Conservation (phyloP, 305 asterid genomes). For the Solanum hybrid region DNA sequence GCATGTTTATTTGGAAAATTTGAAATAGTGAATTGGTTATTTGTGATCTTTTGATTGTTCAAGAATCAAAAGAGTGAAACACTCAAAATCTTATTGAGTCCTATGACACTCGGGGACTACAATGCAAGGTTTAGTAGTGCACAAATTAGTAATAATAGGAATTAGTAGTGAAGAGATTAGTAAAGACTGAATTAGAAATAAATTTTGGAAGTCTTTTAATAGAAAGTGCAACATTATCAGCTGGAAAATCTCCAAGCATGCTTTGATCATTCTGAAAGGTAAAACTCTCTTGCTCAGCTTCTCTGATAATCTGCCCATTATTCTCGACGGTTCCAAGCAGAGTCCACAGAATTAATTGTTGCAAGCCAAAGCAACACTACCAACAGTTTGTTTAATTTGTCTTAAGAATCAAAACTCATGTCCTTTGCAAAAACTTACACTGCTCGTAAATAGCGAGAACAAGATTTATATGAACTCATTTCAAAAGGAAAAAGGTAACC, state of each 20-base stretch:
- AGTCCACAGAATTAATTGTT: background rate
- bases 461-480: background rate
- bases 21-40: background rate
- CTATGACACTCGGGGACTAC: background rate
- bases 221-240: background rate
- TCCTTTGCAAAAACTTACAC: background rate
- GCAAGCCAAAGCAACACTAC: background rate
- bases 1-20: background rate
- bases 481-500: background rate
- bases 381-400: background rate
- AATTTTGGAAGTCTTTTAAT: background rate
- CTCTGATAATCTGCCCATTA: background rate
- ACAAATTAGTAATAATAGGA: background rate
- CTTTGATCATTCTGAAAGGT: background rate
- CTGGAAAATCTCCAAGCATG: background rate
- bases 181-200: background rate
- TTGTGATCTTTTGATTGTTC: background rate
- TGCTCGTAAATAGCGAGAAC: background rate
- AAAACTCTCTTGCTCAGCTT: background rate
- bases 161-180: background rate
- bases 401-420: background rate
- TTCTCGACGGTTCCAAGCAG: background rate
- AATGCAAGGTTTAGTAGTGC: background rate
- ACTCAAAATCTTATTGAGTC: background rate
- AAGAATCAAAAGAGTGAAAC: background rate